Evolutionary conservation across 2,329 filamentous ascomycete species (phyloP).

Genomic region (Diplodia corticola): DNA sequence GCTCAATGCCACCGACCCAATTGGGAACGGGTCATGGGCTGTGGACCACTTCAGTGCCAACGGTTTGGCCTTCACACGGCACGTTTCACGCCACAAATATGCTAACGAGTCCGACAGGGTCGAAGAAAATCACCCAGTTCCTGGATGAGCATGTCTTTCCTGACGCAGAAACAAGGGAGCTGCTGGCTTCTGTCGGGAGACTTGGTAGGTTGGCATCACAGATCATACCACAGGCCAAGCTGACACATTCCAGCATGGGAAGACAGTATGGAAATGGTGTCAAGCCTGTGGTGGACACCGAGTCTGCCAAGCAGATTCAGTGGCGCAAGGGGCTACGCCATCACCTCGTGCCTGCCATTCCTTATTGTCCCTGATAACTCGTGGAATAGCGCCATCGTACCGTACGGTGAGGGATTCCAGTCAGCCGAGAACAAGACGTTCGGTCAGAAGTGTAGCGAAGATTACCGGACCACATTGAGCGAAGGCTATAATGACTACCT

Average conservation of each 20-base stretch:
- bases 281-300: slow-evolving; percentile 31
- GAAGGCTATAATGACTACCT: slow-evolving; percentile 35
- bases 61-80: slow-evolving; percentile 28
- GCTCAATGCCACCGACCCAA: slow-evolving; percentile 29
- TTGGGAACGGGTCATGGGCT: slow-evolving; percentile 37
- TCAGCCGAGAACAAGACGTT: slow-evolving; percentile 21
- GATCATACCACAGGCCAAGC: not conserved
- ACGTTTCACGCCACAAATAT: not conserved
- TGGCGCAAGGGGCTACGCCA: slow-evolving; percentile 30
- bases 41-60: slow-evolving; percentile 37
- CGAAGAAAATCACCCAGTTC: slow-evolving; percentile 31
- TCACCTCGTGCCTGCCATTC: slow-evolving; percentile 35
- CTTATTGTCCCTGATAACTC: slow-evolving; percentile 28
- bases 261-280: slow-evolving; percentile 36
- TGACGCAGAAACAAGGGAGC: slow-evolving; percentile 24
- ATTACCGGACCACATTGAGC: slow-evolving; percentile 34
- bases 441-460: slow-evolving; percentile 29
- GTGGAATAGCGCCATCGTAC: slow-evolving; percentile 20
- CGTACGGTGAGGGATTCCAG: slow-evolving; percentile 24
- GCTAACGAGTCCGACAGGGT: not conserved
- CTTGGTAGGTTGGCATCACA: slow-evolving; percentile 27
- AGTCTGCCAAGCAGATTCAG: slow-evolving; percentile 30
- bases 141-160: slow-evolving; percentile 36
- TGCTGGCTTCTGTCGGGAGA: slow-evolving; percentile 31
- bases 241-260: slow-evolving; percentile 33